Evolutionary conservation across 164 flowering plant genomes (phyloP).

Genomic region (Vitis rupestris): DNA sequence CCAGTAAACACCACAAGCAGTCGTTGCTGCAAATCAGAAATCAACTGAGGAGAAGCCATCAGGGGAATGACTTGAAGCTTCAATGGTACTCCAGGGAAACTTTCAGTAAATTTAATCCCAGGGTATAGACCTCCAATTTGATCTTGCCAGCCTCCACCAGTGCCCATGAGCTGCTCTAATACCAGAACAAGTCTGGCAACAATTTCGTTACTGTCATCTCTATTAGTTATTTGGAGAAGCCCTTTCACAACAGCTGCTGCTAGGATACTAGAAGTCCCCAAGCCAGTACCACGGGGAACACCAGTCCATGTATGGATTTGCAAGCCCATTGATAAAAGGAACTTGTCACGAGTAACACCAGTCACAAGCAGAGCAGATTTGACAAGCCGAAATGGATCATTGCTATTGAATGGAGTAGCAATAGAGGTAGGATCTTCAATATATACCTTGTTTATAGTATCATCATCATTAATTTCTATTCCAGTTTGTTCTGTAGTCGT

Average conservation of each 20-base stretch:
- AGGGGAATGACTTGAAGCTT: constrained; percentile 83
- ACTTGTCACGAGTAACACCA: constrained; percentile 46
- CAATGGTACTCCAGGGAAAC: constrained; percentile 93
- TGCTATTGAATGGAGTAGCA: constrained; percentile 62
- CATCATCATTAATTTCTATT: constrained; percentile 63
- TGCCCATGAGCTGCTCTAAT: constrained; percentile 97
- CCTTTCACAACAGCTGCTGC: constrained; percentile 98
- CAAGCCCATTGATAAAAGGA: constrained; percentile 51
- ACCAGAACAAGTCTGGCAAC: constrained; percentile 93
- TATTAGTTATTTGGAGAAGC: constrained; percentile 74
- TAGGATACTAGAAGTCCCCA: constrained; percentile 95
- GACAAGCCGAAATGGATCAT: constrained; percentile 90
- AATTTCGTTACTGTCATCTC: constrained; percentile 81
- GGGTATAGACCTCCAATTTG: constrained; percentile 97
- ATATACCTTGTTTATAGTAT: constrained; percentile 44
- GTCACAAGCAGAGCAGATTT: constrained; percentile 93
- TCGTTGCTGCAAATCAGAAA: constrained; percentile 69
- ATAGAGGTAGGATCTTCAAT: constrained; percentile 56
- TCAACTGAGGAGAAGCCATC: constrained; percentile 67
- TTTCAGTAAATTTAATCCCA: constrained; percentile 85
- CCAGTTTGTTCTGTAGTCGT: constrained; percentile 65
- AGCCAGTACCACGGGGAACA: constrained; percentile 97
- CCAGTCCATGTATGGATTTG: constrained; percentile 84
- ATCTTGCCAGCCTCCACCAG: constrained; percentile 99
- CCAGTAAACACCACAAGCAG: constrained; percentile 94